Base-by-base conservation (phyloP, 2,329 filamentous ascomycete species). In the Talaromyces amestolkiae region DNA sequence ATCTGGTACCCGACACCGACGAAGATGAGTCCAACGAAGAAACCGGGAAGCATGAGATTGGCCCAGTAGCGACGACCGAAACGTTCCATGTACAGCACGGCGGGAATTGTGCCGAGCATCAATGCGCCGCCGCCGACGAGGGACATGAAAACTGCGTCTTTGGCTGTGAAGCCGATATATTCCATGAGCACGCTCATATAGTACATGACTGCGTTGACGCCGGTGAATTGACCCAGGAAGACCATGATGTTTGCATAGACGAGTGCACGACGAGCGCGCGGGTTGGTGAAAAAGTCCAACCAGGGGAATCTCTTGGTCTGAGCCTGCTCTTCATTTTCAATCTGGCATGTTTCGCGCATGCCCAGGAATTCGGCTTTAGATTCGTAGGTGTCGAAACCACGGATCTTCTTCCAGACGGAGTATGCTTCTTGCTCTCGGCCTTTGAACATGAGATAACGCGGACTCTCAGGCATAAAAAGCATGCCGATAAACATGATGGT, bases 41-140 rank as follows among this genome's bases (percentile, higher is more conserved):
- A 91, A 0, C 88, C 87, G 0, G 89, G 89, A 47, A 92, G 79
- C 85, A 90, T 91, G 4, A 82, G 83, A 67, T 88, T 89, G 37
- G 89, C 89, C 89, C 89, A 91, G 83, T 91, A 91, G 3, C 89
- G 86, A 24, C 89, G 87, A 13, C 89, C 89, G 58, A 87, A 91
- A 2, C 82, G 85, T 72, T 92, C 89, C 89, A 92, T 92, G 68
- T 85, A 85, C 73, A 90, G 83, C 64, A 89, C 86, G 0, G 87
- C 88, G 0, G 88, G 88, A 39, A 91, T 87, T 0, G 88, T 89
- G 24, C 88, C 89, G 17, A 92, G 70, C 0, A 91, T 82, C 0
- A 92, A 82, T 0, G 88, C 79, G 3, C 87, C 89, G 31, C 89
- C 89, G 3, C 89, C 89, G 15, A 92, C 89, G 0, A 91, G 83